Conservation (phyloP, 352 stramenopile genomes). For the Paralagenidium karlingii region DNA sequence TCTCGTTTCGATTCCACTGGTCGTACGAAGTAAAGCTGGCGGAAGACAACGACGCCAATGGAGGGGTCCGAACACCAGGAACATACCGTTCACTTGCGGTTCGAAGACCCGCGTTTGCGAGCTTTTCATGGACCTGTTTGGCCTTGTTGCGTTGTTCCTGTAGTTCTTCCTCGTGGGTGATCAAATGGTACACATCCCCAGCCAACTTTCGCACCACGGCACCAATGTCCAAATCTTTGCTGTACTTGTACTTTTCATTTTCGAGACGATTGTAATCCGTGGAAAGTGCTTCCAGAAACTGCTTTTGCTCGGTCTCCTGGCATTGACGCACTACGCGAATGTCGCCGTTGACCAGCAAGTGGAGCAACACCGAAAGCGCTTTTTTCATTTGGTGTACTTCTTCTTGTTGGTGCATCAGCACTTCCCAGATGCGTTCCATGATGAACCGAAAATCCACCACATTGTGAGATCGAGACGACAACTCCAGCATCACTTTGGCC, state of each 20-base stretch:
- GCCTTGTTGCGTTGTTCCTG: not conserved
- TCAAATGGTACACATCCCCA: slow-evolving; percentile 26
- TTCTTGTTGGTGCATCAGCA: slow-evolving; percentile 41
- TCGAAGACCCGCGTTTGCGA: not conserved
- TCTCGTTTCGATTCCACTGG: too few relatives aligned
- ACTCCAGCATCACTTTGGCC: slow-evolving; percentile 37
- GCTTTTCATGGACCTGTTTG: not conserved
- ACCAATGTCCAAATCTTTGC: slow-evolving; percentile 48
- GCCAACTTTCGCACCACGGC: slow-evolving; percentile 49
- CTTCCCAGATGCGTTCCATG: slow-evolving; percentile 51
- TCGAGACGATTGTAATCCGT: slow-evolving; percentile 61
- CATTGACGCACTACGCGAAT: slow-evolving; percentile 54
- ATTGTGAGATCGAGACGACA: slow-evolving; percentile 53
- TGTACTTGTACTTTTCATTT: slow-evolving; percentile 65
- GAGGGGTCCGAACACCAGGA: too few relatives aligned
- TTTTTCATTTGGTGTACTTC: slow-evolving; percentile 51
- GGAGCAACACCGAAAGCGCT: slow-evolving; percentile 41
- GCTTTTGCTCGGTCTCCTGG: slow-evolving; percentile 19
- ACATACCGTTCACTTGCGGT: too few relatives aligned
- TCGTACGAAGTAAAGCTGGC: too few relatives aligned
- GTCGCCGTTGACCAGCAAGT: slow-evolving; percentile 54
- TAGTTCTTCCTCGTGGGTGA: slow-evolving; percentile 36
- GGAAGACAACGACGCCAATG: too few relatives aligned
- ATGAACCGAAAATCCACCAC: slow-evolving; percentile 68
- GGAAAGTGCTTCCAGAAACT: slow-evolving; percentile 29